phyloP scores from a whole-genome alignment of 208 protist genomes.

The Naegleria fowleri region DNA sequence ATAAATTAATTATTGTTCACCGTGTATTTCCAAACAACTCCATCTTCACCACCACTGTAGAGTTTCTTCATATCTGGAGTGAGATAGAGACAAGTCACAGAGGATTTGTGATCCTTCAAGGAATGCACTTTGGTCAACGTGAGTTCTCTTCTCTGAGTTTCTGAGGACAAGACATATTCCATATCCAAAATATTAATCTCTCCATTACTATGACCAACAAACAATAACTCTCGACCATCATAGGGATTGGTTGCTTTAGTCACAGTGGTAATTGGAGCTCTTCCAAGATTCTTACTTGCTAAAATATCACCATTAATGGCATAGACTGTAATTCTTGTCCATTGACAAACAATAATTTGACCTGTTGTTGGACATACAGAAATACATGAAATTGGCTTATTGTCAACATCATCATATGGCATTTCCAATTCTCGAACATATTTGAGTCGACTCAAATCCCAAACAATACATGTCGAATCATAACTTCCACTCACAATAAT shows the following conservation, averaged over 20 bases:
- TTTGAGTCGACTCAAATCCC: slow-evolving; percentile 30
- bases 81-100: neutral
- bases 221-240: neutral
- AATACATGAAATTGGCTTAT: neutral
- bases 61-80: neutral
- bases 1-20: neutral
- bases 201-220: slow-evolving; percentile 1
- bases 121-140: neutral
- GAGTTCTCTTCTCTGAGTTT: neutral
- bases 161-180: neutral
- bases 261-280: neutral
- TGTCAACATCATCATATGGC: neutral
- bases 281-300: neutral
- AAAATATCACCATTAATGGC: neutral
- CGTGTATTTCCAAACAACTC: neutral
- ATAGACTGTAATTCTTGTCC: neutral
- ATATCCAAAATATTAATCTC: neutral
- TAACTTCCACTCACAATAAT: slow-evolving; percentile 27
- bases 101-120: neutral
- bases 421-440: slow-evolving; percentile 30
- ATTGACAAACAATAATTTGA: slow-evolving; percentile 10
- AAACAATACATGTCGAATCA: slow-evolving; percentile 32
- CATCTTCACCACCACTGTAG: neutral
- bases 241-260: neutral
- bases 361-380: neutral